Percentiles rank a stretch among this genome's conserved stretches.
phyloP scores from a whole-genome alignment of 441 rosid genomes.

The Dalechampia spathulata region DNA sequence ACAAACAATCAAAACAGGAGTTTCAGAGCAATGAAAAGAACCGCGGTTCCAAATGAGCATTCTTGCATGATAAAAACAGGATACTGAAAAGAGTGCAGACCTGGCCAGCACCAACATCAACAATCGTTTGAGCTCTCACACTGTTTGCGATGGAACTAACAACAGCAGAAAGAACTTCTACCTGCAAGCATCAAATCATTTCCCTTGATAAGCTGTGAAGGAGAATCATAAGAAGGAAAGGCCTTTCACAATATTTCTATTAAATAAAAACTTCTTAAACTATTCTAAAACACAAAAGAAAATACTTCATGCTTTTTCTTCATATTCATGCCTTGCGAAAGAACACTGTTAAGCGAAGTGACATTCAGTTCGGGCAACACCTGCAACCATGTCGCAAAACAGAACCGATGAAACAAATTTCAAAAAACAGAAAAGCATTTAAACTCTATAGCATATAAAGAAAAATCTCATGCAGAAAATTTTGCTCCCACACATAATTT shows the following conservation, averaged over 20 bases:
- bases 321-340: slow-evolving; percentile 79
- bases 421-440: too few relatives aligned
- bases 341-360: slow-evolving; percentile 49
- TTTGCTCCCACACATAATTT: too few relatives aligned
- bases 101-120: slow-evolving; percentile 96
- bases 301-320: slow-evolving; percentile 87
- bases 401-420: background rate
- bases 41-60: slow-evolving; percentile 1
- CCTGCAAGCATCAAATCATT: slow-evolving; percentile 35
- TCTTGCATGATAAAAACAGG: slow-evolving; percentile 1
- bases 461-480: too few relatives aligned
- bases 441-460: too few relatives aligned
- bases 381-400: slow-evolving; percentile 26
- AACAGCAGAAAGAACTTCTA: slow-evolving; percentile 79
- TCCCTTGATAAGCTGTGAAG: background rate
- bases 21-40: background rate
- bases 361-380: slow-evolving; percentile 36
- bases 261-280: too few relatives aligned
- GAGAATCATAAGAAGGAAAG: background rate
- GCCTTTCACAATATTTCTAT: too few relatives aligned
- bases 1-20: too few relatives aligned
- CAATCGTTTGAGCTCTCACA: slow-evolving; percentile 47
- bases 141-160: slow-evolving; percentile 47
- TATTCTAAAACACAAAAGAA: background rate
- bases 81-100: slow-evolving; percentile 23